These are phyloP conservation scores for Entelexis sorbosivorans DNA, from an alignment of 1,139 yeast genomes.

Conservation along the genomic window DNA sequence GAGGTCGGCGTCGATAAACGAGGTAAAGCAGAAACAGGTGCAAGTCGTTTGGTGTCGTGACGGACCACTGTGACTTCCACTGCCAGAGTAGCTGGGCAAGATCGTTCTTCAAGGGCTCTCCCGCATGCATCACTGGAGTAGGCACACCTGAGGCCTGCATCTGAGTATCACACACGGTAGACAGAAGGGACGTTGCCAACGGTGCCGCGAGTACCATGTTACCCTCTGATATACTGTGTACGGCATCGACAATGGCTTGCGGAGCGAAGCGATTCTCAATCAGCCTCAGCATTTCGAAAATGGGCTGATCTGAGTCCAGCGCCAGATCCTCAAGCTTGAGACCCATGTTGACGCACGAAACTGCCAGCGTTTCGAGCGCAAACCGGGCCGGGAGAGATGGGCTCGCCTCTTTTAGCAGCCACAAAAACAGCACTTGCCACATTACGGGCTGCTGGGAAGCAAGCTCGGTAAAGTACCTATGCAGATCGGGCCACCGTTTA, in stretches of 20 bases:
- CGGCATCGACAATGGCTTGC: constrained; percentile 33
- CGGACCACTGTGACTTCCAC: constrained; percentile 2
- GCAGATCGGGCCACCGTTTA: constrained; percentile 4
- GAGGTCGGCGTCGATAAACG: constrained; percentile 35
- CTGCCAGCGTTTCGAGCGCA: constrained; percentile 8
- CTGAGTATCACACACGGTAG: not conserved
- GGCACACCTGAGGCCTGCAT: not conserved
- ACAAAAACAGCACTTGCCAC: constrained; percentile 15
- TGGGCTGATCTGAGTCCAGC: not conserved
- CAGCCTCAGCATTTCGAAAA: constrained; percentile 4
- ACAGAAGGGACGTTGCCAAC: constrained; percentile 3
- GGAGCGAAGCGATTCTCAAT: constrained; percentile 28
- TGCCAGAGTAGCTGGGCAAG: not conserved
- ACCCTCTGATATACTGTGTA: not conserved
- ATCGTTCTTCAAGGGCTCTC: not conserved
- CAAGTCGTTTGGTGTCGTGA: constrained; percentile 25
- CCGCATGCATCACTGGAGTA: not conserved
- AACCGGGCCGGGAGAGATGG: not conserved
- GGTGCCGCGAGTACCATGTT: constrained; percentile 7
- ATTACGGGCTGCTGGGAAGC: constrained; percentile 12
- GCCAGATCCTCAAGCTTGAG: constrained; percentile 9
- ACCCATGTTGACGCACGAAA: constrained; percentile 6
- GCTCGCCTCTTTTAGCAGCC: not conserved
- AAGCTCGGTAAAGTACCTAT: constrained; percentile 6
- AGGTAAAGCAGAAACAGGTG: constrained; percentile 36